Evolutionary conservation across 2,329 filamentous ascomycete species (phyloP).

Genomic region (Onygena corvina): DNA sequence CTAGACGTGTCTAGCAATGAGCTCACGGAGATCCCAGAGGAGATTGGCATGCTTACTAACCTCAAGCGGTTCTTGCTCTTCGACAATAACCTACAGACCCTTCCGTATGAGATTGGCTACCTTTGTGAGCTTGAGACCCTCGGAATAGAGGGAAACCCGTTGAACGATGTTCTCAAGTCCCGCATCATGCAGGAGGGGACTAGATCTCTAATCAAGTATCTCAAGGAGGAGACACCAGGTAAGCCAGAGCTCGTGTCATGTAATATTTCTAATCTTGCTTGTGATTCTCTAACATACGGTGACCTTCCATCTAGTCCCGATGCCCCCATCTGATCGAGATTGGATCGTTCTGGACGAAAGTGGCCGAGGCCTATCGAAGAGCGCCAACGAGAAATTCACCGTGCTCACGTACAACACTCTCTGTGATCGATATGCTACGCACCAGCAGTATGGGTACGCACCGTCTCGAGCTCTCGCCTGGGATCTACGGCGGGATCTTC

Average conservation of each 20-base stretch:
- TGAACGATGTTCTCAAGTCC: conserved; percentile 63
- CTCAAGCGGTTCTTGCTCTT: conserved; percentile 76
- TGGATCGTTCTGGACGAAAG: conserved; percentile 60
- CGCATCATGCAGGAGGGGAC: conserved; percentile 81
- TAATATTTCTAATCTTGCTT: neutral
- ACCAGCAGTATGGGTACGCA: conserved; percentile 77
- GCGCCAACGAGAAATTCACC: conserved; percentile 56
- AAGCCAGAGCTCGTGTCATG: conserved; percentile 33
- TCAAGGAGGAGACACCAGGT: conserved; percentile 79
- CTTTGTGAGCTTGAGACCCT: conserved; percentile 79
- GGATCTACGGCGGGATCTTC: conserved; percentile 73
- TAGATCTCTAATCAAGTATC: conserved; percentile 64
- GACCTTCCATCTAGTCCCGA: conserved; percentile 47
- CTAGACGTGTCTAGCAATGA: conserved; percentile 86
- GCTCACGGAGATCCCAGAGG: conserved; percentile 65
- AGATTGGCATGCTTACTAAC: conserved; percentile 94
- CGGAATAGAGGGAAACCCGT: conserved; percentile 82
- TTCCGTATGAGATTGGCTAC: conserved; percentile 80
- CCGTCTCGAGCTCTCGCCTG: conserved; percentile 69
- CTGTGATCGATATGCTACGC: conserved; percentile 84
- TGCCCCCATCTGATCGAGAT: conserved; percentile 63
- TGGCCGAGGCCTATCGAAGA: conserved; percentile 33
- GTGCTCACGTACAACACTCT: conserved; percentile 92
- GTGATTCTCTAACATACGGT: conserved; percentile 11
- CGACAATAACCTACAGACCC: conserved; percentile 71